phyloP scores from a whole-genome alignment of 495 filamentous ascomycete genomes.

The Annulohypoxylon maeteangense region DNA sequence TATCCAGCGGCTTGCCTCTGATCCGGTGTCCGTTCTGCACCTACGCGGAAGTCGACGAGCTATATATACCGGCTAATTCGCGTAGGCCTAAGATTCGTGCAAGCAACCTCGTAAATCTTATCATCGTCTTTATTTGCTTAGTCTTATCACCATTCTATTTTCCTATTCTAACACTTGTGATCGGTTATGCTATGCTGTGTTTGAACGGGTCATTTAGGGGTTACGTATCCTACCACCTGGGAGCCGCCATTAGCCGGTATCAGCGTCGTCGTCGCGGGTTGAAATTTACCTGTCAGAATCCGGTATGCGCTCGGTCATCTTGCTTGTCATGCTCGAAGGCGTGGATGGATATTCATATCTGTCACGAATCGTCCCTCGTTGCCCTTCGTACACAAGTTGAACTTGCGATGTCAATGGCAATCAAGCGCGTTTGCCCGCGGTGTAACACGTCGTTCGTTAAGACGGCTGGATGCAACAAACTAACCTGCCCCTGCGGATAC shows the following conservation, averaged over 20 bases:
- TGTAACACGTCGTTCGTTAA: constrained; percentile 94
- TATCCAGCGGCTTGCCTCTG: constrained; percentile 77
- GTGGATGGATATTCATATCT: constrained; percentile 80
- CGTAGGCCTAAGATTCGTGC: constrained; percentile 61
- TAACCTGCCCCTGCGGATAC: constrained; percentile 97
- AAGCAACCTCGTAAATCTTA: constrained; percentile 55
- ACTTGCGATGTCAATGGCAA: constrained; percentile 87
- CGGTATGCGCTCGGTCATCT: constrained; percentile 71
- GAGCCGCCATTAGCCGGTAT: constrained; percentile 66
- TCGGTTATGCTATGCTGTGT: constrained; percentile 54
- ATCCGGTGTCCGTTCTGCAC: constrained; percentile 89
- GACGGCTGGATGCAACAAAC: constrained; percentile 91
- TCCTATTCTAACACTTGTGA: constrained; percentile 57
- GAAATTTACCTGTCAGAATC: constrained; percentile 77
- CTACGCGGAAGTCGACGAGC: constrained; percentile 88
- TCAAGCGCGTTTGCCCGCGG: constrained; percentile 93
- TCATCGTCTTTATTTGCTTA: constrained; percentile 55
- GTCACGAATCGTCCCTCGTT: constrained; percentile 82
- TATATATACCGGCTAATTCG: constrained; percentile 67
- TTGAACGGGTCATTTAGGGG: constrained; percentile 44
- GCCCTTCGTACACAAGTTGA: constrained; percentile 89
- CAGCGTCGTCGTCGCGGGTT: constrained; percentile 71
- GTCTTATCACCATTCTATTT: constrained; percentile 64
- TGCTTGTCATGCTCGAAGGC: constrained; percentile 77
- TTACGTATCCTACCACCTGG: constrained; percentile 50